A percentile compares a stretch with the other conserved stretches of the same genome.
These are phyloP conservation scores for Lentinula guzmanii DNA, from an alignment of 768 basidiomycete genomes.

Conservation along the genomic window DNA sequence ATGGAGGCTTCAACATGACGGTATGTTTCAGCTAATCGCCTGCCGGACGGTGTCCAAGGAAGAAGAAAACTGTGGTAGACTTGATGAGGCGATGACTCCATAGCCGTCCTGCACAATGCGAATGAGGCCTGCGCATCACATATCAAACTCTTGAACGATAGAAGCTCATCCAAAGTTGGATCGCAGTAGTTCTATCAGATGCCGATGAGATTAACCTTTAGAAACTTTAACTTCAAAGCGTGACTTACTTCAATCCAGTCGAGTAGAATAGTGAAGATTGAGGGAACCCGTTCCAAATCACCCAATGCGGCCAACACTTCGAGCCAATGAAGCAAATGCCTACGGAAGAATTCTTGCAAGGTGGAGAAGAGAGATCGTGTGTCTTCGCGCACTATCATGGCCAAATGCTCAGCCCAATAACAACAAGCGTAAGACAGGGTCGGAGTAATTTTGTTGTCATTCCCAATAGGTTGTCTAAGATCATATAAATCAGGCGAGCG, in stretches of 20 bases:
- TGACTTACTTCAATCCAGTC: neutral
- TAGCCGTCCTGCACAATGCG: neutral
- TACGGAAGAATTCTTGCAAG: neutral
- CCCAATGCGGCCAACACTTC: neutral
- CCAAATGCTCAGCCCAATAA: neutral
- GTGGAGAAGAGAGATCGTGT: neutral
- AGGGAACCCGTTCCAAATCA: neutral
- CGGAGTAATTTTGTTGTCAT: neutral
- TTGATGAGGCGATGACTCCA: neutral
- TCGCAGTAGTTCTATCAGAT: neutral
- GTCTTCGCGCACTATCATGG: neutral
- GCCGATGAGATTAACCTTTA: neutral
- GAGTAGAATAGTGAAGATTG: neutral
- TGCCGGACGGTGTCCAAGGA: neutral
- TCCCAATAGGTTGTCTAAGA: neutral
- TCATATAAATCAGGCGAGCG: neutral
- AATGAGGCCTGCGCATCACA: neutral
- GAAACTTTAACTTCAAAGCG: neutral
- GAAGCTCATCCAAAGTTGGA: neutral
- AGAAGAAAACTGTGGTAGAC: conserved; percentile 4
- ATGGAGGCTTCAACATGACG: neutral
- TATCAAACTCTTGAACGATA: neutral
- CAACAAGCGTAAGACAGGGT: neutral
- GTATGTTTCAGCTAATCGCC: neutral
- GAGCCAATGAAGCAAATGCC: neutral